Conservation (phyloP, 2,329 filamentous ascomycete genomes). For the Colletotrichum sp. region DNA sequence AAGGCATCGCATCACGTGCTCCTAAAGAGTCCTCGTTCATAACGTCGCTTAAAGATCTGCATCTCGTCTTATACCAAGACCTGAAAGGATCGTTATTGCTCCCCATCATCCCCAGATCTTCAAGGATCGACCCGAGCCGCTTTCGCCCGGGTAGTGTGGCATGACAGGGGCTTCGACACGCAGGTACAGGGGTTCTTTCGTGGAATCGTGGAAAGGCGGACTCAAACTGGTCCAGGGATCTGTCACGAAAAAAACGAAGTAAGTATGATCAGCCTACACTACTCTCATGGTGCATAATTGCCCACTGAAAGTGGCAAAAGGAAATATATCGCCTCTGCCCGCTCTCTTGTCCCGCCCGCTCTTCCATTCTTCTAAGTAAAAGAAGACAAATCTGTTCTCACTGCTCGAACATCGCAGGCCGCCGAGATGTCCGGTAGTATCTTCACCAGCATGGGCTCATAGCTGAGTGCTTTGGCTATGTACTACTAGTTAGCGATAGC, state of each 20-base stretch:
- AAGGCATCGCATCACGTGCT: not conserved
- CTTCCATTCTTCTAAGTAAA: not conserved
- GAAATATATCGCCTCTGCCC: not conserved
- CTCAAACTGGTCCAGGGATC: not conserved
- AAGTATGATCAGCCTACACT: not conserved
- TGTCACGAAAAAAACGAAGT: not conserved
- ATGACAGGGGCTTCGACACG: not conserved
- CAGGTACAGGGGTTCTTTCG: not conserved
- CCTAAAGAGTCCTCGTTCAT: not conserved
- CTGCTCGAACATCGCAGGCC: not conserved
- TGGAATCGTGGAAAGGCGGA: not conserved
- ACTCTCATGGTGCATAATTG: not conserved
- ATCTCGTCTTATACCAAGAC: not conserved
- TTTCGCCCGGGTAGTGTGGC: not conserved
- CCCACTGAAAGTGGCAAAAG: not conserved
- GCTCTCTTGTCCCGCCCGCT: not conserved
- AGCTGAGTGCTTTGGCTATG: not conserved
- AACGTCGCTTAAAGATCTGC: not conserved
- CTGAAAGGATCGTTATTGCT: not conserved
- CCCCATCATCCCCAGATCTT: not conserved
- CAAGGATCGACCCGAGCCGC: not conserved
- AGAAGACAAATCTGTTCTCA: not conserved
- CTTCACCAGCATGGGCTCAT: not conserved
- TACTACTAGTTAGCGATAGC: not conserved
- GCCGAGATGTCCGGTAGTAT: not conserved